Evolutionary conservation across 768 basidiomycete species (phyloP), one percentile per base, ranked within the genome.

Genomic region (Lactarius tabidus): DNA sequence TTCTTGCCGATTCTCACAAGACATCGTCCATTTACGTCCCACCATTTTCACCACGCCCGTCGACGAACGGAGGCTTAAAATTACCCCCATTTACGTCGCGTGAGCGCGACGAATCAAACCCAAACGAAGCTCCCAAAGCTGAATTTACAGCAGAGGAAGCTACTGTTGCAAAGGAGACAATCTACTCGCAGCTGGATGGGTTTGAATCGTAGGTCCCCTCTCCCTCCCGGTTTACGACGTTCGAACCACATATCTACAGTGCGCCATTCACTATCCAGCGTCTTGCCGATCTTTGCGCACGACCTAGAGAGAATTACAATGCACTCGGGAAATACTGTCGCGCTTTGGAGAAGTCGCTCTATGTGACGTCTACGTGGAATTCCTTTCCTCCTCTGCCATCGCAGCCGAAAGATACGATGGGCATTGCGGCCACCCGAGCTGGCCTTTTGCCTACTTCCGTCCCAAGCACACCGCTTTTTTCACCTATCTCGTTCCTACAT

Each of bases 231-330:
- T 23, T 39, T 10, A 38, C 12, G 57, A 53, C 29, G 15, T 41
- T 33, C 57, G 18, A 61, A 35, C 38, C 3, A 18, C 43, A 26
- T 15, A 51, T 60, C 78, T 85, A 23, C 20, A 82, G 82, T 58
- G 82, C 90, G 0, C 93, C 93, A 2, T 96, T 95, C 74, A 95
- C 93, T 10, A 89, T 95, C 61, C 94, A 96, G 75, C 86, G 93
- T 52, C 78, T 95, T 15, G 91, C 90, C 73, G 93, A 95, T 72
- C 85, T 96, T 29, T 86, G 87, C 68, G 69, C 89, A 15, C 75
- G 81, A 48, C 92, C 93, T 6, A 80, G 79, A 68, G 79, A 81
- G 54, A 83, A 92, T 69, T 95, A 95, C 81, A 85, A 80, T 53
- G 82, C 84, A 33, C 77, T 91, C 18, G 91, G 93, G 52, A 96